phyloP scores from a whole-genome alignment of 2,329 filamentous ascomycete species.

The Rutstroemia sydowiana region DNA sequence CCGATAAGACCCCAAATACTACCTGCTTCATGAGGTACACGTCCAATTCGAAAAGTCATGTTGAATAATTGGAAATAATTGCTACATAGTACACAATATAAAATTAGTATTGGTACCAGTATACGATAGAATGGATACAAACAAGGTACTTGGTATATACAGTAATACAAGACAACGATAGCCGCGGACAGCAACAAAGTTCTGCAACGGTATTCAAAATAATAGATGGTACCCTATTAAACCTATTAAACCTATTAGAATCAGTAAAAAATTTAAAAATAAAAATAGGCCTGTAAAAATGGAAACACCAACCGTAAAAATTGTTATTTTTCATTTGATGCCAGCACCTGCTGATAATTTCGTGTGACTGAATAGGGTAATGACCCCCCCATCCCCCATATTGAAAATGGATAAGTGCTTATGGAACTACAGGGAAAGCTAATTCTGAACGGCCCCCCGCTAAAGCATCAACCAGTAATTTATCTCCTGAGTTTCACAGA shows the following conservation, averaged over 20 bases:
- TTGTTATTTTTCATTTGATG: not conserved
- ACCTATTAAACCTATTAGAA: not conserved
- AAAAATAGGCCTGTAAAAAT: not conserved
- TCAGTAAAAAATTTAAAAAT: not conserved
- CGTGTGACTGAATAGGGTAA: not conserved
- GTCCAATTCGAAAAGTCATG: conserved; percentile 25
- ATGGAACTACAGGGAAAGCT: not conserved
- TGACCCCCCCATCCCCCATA: not conserved
- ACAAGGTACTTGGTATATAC: not conserved
- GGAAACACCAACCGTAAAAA: not conserved
- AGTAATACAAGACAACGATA: not conserved
- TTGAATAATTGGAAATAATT: not conserved
- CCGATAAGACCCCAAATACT: conserved; percentile 16
- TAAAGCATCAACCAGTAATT: conserved; percentile 7
- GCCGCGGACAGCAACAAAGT: not conserved
- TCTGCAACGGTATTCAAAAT: not conserved
- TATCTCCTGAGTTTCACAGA: conserved; percentile 6
- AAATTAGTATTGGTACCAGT: not conserved
- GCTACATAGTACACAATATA: not conserved
- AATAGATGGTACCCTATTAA: not conserved
- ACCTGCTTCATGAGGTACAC: conserved; percentile 21
- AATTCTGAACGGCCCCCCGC: not conserved
- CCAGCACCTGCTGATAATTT: not conserved
- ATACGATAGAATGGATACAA: not conserved
- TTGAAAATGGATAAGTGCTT: conserved; percentile 4